These are phyloP conservation scores for Rhodamnia argentea DNA, from an alignment of 345 rosid genomes.

Conservation along the genomic window DNA sequence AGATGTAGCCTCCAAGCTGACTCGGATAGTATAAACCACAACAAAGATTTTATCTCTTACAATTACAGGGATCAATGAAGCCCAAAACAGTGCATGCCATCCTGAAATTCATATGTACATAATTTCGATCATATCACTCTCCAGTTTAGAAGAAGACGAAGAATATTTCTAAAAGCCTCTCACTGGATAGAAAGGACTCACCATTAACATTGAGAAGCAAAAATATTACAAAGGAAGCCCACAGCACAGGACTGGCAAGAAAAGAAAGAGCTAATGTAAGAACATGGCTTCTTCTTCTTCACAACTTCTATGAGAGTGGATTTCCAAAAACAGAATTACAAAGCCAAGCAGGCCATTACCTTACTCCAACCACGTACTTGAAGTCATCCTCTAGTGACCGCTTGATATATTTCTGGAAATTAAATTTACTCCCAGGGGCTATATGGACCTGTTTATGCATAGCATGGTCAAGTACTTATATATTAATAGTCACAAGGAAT, in stretches of 20 bases:
- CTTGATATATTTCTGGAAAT: constrained; percentile 86
- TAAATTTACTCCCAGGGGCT: constrained; percentile 84
- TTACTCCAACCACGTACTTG: constrained; percentile 74
- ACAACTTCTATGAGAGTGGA: not conserved
- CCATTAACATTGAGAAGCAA: constrained; percentile 77
- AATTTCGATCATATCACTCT: not conserved
- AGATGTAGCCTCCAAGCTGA: not conserved
- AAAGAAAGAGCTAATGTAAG: not conserved
- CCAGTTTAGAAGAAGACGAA: not conserved
- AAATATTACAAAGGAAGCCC: constrained; percentile 85
- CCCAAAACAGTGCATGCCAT: constrained; percentile 65
- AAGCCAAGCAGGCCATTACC: constrained; percentile 27
- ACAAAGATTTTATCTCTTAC: constrained; percentile 35
- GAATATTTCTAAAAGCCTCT: not conserved
- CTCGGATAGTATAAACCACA: not conserved
- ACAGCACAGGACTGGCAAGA: constrained; percentile 64
- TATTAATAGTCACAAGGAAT: not conserved
- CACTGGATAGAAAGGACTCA: constrained; percentile 15
- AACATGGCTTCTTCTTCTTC: not conserved
- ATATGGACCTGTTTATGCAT: constrained; percentile 56
- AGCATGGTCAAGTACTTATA: not conserved
- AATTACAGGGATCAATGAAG: constrained; percentile 56
- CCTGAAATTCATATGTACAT: constrained; percentile 28
- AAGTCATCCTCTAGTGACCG: constrained; percentile 94
- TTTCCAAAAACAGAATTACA: not conserved